These are phyloP conservation scores for Trichosporon ovoides DNA, from an alignment of 1,284 basidiomycete genomes.

Conservation along the genomic window DNA sequence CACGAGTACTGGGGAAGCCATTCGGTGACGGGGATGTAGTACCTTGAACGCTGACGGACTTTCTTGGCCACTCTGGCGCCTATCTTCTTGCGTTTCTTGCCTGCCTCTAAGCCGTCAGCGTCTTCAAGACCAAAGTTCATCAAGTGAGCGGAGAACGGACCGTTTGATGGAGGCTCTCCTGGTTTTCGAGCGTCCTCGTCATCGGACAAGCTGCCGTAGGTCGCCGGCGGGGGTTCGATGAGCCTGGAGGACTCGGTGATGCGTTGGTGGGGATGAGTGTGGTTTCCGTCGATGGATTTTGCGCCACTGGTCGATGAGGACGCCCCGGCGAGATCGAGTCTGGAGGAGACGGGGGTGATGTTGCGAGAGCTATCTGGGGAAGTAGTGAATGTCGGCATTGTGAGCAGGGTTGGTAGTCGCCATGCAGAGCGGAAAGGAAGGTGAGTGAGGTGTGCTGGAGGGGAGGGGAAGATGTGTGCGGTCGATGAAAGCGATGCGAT, in stretches of 20 bases:
- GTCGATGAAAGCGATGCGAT: too few relatives aligned
- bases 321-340: slow-evolving; percentile 6
- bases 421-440: background rate
- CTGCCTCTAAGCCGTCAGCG: background rate
- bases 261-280: too few relatives aligned
- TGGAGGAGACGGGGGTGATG: slow-evolving; percentile 5
- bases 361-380: background rate
- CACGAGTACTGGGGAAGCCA: slow-evolving; percentile 82
- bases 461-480: too few relatives aligned
- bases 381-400: background rate
- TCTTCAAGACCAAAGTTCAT: too few relatives aligned
- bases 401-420: background rate
- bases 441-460: too few relatives aligned
- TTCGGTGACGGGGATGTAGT: slow-evolving; percentile 48
- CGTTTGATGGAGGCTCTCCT: background rate
- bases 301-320: background rate
- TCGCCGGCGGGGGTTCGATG: background rate
- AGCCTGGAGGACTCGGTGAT: slow-evolving; percentile 3
- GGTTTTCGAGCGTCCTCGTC: background rate
- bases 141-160: background rate
- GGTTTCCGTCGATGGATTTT: too few relatives aligned
- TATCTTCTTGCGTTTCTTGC: slow-evolving; percentile 7
- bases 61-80: slow-evolving; percentile 26
- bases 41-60: slow-evolving; percentile 46
- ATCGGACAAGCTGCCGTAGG: background rate